These are phyloP conservation scores for Phaseolus coccineus DNA, from an alignment of 331 rosid genomes.

Conservation along the genomic window DNA sequence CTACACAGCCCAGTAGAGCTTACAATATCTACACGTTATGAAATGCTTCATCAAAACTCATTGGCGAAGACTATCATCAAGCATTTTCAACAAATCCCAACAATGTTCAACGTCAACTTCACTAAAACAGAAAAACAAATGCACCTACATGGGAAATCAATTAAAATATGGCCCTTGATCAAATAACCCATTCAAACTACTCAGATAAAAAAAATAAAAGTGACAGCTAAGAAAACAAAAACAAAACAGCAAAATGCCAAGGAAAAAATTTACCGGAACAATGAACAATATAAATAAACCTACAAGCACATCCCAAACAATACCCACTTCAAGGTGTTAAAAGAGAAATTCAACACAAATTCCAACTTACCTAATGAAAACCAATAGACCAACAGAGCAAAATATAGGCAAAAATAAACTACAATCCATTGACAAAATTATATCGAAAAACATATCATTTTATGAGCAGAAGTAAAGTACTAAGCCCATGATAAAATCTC, in stretches of 20 bases:
- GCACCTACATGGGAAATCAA: background rate
- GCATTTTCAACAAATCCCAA: background rate
- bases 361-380: background rate
- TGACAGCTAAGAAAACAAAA: too few relatives aligned
- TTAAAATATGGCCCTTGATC: background rate
- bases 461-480: constrained; percentile 20
- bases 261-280: background rate
- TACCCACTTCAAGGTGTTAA: background rate
- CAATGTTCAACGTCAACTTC: background rate
- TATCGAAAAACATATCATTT: constrained; percentile 19
- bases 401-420: background rate
- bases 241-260: background rate
- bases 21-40: background rate
- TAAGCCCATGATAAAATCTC: constrained; percentile 18
- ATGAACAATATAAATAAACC: background rate
- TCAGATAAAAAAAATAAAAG: too few relatives aligned
- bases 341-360: background rate
- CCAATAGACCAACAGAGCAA: background rate
- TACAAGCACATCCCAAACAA: too few relatives aligned
- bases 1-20: background rate
- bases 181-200: too few relatives aligned
- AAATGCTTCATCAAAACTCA: background rate
- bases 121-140: background rate
- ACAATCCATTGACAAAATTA: constrained; percentile 33
- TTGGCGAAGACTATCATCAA: background rate